Conservation (phyloP, 2,329 filamentous ascomycete species). For the Trichocomaceae sp. region DNA sequence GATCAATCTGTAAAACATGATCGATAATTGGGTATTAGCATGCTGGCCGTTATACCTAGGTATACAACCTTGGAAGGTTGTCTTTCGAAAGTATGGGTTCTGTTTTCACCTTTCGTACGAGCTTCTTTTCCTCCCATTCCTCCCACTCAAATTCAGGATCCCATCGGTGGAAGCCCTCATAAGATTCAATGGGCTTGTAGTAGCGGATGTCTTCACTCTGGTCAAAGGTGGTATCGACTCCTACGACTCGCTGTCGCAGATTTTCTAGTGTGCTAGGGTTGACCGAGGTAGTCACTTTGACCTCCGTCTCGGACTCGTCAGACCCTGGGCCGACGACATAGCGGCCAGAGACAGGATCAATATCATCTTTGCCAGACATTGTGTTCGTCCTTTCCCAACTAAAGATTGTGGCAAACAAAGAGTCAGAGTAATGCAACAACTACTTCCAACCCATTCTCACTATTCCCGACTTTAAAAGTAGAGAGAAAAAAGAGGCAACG, state of each 20-base stretch:
- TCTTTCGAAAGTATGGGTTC: neutral
- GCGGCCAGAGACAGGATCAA: neutral
- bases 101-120: slow-evolving; percentile 31
- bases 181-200: slow-evolving; percentile 35
- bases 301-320: slow-evolving; percentile 1
- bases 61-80: neutral
- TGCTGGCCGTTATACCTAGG: neutral
- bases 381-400: neutral
- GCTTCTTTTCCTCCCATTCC: slow-evolving; percentile 36
- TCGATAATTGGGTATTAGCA: neutral
- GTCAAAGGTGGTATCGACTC: slow-evolving; percentile 28
- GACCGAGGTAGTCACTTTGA: slow-evolving; percentile 9
- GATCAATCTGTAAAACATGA: slow-evolving; percentile 30
- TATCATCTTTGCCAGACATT: slow-evolving; percentile 5
- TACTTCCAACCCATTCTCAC: neutral
- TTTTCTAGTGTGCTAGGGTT: neutral
- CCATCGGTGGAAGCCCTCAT: slow-evolving; percentile 46
- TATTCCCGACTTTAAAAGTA: neutral
- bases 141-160: slow-evolving; percentile 43
- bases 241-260: slow-evolving; percentile 3
- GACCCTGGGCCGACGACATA: neutral
- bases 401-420: neutral
- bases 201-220: slow-evolving; percentile 28
- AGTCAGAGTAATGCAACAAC: neutral
- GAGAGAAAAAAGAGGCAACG: neutral